These are phyloP conservation scores for Penicillium sp. DNA, from an alignment of 2,329 filamentous ascomycete genomes.

Conservation along the genomic window DNA sequence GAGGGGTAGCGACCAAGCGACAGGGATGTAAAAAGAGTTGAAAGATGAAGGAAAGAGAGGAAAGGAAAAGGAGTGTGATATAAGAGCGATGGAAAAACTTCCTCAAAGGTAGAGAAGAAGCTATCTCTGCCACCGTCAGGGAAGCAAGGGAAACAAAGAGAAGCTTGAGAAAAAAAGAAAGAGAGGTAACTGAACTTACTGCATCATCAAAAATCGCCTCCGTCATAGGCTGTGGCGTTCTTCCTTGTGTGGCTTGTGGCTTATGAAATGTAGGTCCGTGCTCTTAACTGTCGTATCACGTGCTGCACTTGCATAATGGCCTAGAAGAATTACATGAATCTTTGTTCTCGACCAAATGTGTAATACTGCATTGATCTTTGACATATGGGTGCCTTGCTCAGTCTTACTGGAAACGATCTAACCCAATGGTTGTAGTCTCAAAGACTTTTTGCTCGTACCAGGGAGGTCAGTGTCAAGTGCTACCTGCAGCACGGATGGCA, in stretches of 20 bases:
- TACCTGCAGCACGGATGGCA: too few relatives aligned
- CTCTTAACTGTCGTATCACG: not conserved
- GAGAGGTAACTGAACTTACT: conserved; percentile 7
- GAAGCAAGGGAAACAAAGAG: conserved; percentile 7
- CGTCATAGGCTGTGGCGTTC: conserved; percentile 25
- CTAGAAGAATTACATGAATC: not conserved
- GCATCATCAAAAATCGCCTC: conserved; percentile 23
- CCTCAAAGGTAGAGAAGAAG: not conserved
- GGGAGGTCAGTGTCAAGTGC: too few relatives aligned
- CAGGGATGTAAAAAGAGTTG: conserved; percentile 13
- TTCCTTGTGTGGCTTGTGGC: not conserved
- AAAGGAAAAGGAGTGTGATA: conserved; percentile 5
- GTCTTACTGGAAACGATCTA: not conserved
- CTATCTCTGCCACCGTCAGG: not conserved
- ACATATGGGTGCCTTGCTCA: not conserved
- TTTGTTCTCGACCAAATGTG: not conserved
- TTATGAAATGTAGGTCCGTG: not conserved
- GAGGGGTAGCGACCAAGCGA: conserved; percentile 34
- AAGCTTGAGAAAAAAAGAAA: conserved; percentile 5
- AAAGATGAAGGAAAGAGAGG: not conserved
- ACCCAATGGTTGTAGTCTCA: not conserved
- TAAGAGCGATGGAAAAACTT: conserved; percentile 11
- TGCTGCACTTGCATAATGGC: not conserved
- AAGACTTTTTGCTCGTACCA: not conserved
- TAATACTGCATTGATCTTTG: not conserved